phyloP scores from a whole-genome alignment of 352 stramenopile genomes.

The Phytophthora constricta region DNA sequence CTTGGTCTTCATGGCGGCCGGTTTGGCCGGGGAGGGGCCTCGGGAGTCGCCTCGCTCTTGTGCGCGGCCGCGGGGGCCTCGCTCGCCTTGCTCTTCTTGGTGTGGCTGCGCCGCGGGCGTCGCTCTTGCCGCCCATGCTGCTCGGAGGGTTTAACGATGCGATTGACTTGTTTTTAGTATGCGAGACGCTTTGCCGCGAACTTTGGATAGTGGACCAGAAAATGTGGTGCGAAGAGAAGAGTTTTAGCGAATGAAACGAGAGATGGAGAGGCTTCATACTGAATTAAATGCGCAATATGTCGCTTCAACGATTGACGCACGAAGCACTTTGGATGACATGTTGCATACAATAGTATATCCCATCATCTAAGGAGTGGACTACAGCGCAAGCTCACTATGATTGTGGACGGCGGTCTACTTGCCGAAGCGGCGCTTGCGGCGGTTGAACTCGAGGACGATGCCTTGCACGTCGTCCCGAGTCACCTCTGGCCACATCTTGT shows the following conservation, averaged over 20 bases:
- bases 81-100: conserved; percentile 40
- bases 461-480: conserved; percentile 79
- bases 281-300: too few species aligned
- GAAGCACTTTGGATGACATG: too few species aligned
- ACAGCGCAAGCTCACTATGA: too few species aligned
- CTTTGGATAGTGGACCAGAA: not conserved
- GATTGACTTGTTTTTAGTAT: conserved; percentile 34
- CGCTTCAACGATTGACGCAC: too few species aligned
- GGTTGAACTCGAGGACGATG: conserved; percentile 87
- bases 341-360: too few species aligned
- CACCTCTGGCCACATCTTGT: conserved; percentile 97
- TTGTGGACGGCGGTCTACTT: conserved; percentile 77
- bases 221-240: not conserved
- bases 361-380: too few species aligned
- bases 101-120: conserved; percentile 30
- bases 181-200: conserved; percentile 3
- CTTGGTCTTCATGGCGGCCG: conserved; percentile 64
- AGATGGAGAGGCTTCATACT: too few species aligned
- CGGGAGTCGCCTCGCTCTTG: not conserved
- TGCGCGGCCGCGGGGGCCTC: not conserved
- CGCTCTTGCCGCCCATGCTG: conserved; percentile 32
- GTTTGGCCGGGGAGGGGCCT: conserved; percentile 32
- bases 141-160: conserved; percentile 5
- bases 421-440: conserved; percentile 89
- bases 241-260: too few species aligned